Conservation (phyloP, 257 asterid species). For the Solanum appendiculatum region DNA sequence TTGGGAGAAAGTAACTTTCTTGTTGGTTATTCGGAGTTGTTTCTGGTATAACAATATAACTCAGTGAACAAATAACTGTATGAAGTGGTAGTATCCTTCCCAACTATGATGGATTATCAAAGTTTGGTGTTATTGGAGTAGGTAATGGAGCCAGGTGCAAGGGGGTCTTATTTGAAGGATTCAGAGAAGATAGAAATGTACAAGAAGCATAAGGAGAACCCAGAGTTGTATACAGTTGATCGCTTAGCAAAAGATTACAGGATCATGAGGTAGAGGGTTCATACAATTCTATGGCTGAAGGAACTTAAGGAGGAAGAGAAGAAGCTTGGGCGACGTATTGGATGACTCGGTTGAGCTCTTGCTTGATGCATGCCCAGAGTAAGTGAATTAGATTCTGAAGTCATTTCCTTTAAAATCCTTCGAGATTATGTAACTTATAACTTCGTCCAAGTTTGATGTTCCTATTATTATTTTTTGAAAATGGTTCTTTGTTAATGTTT, state of each 20-base stretch:
- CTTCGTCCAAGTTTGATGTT: not conserved
- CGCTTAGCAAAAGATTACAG: conserved; percentile 82
- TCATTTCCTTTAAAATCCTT: not conserved
- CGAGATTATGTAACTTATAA: not conserved
- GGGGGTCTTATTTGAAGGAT: conserved; percentile 75
- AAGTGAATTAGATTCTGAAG: conserved; percentile 15
- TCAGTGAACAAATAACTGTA: not conserved
- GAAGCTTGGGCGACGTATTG: conserved; percentile 57
- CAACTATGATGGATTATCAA: not conserved
- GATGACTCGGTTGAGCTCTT: conserved; percentile 67
- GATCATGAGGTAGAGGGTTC: conserved; percentile 95
- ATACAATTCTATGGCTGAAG: conserved; percentile 80
- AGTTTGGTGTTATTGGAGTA: conserved; percentile 11
- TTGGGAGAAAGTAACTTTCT: not conserved
- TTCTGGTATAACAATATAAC: not conserved
- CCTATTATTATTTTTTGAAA: not conserved
- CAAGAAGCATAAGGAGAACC: conserved; percentile 82
- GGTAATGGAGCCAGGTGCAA: conserved; percentile 90
- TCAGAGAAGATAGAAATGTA: conserved; percentile 84
- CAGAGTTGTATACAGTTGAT: conserved; percentile 74
- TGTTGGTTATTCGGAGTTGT: not conserved
- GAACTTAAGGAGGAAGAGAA: conserved; percentile 70
- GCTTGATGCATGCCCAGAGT: conserved; percentile 76
- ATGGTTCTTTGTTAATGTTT: not conserved
- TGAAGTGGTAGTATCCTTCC: not conserved